These are phyloP conservation scores for Hippophae gyantsensis DNA, from an alignment of 306 rosid genomes.

Conservation along the genomic window DNA sequence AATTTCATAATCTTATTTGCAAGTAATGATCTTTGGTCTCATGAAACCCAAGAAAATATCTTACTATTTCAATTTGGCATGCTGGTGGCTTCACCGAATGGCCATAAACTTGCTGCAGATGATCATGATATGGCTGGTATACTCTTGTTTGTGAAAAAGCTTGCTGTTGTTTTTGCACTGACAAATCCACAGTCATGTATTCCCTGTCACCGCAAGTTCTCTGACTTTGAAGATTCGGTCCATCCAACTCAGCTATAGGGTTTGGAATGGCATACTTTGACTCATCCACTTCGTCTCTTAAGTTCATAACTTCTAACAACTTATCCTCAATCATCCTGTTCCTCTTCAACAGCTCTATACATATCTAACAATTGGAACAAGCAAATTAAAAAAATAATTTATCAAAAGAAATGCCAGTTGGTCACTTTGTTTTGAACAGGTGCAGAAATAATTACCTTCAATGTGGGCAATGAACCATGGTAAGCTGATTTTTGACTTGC, in stretches of 20 bases:
- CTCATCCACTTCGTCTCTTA: neutral
- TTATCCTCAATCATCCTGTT: conserved; percentile 3
- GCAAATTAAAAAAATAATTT: neutral
- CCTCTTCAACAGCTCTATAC: conserved; percentile 4
- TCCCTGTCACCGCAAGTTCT: no score
- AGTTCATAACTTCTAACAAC: neutral
- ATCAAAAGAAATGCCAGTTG: neutral
- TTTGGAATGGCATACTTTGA: conserved; percentile 2
- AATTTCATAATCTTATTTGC: no score
- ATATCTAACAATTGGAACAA: neutral
- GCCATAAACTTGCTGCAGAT: no score
- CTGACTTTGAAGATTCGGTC: no score
- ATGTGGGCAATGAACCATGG: neutral
- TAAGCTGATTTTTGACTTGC: conserved; percentile 1
- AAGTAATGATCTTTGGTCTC: no score
- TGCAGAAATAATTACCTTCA: conserved; percentile 8
- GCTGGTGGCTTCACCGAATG: no score
- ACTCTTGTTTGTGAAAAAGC: no score
- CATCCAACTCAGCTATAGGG: neutral
- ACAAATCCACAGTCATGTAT: no score
- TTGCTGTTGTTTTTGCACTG: no score
- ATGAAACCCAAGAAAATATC: no score
- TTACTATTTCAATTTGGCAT: no score
- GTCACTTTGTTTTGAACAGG: neutral
- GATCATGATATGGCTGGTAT: no score